Conservation (phyloP, 108 stramenopile species). For the Cyclotella choctawhatcheeana region DNA sequence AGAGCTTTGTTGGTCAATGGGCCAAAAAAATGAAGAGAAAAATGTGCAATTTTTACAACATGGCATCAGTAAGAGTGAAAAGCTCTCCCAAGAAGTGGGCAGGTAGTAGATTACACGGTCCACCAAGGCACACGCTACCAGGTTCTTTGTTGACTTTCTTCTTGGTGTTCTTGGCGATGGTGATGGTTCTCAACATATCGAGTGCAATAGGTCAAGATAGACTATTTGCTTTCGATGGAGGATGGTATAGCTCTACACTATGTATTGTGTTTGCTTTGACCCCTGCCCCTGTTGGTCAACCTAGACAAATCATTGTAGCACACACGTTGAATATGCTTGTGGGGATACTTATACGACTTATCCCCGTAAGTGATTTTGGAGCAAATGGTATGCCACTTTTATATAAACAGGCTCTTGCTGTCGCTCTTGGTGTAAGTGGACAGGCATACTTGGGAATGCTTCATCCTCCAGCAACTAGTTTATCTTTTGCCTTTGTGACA, state of each 20-base stretch:
- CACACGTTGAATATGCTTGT: slow-evolving; percentile 33
- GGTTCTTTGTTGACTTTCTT: slow-evolving; percentile 4
- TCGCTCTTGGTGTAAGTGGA: slow-evolving; percentile 26
- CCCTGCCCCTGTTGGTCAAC: slow-evolving; percentile 46
- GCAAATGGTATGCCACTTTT: slow-evolving; percentile 15
- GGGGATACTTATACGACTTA: slow-evolving; percentile 20
- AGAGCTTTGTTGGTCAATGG: too few species aligned
- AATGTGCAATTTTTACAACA: too few species aligned
- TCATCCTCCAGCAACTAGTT: slow-evolving; percentile 35
- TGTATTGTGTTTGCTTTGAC: slow-evolving; percentile 44
- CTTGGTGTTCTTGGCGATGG: slow-evolving; percentile 32
- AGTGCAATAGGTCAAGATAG: not conserved
- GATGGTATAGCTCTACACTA: slow-evolving; percentile 23
- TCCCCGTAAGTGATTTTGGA: slow-evolving; percentile 1
- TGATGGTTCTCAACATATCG: slow-evolving; percentile 2
- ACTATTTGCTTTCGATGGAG: slow-evolving; percentile 13
- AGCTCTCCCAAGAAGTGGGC: slow-evolving; percentile 27
- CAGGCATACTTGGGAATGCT: slow-evolving; percentile 34
- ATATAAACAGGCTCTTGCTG: slow-evolving; percentile 31
- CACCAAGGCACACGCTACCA: slow-evolving; percentile 18
- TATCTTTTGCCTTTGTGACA: slow-evolving; percentile 18
- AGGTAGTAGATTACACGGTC: slow-evolving; percentile 18
- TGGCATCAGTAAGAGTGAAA: slow-evolving; percentile 6
- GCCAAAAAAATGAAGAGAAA: too few species aligned
- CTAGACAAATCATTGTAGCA: slow-evolving; percentile 28